Base-by-base conservation (phyloP, 495 filamentous ascomycete genomes). In the Aspergillus wentii region DNA sequence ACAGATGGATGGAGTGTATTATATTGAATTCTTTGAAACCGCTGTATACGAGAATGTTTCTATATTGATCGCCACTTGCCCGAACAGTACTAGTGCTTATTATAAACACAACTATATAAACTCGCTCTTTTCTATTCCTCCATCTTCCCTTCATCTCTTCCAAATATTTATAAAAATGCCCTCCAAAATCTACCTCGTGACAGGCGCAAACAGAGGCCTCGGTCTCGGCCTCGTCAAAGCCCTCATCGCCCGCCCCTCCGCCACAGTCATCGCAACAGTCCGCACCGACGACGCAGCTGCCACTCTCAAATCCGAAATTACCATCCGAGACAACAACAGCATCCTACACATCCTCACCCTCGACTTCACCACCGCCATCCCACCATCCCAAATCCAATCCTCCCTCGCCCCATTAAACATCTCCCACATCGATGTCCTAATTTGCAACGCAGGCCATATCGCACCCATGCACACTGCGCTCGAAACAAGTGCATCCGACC, bases 371-470 rank as follows among this genome's bases (percentile, higher is more conserved):
- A 35, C 47, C 15, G 35, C 16, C 9, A 35, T 23, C 15, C 7
- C 32, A 40, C 63, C 31, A 40, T 51, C 36, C 8, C 15, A 36
- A 21, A 8, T n/a, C 6, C 9, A 48, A n/a, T 6, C 23, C 17
- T 17, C 22, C 21, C 16, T 17, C 1, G 25, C 8, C 26, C 17
- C 20, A 2, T n/a, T 15, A n/a, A n/a, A n/a, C 11, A 52, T 77
- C 46, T 28, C 16, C 14, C 27, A 48, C 7, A 33, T 78, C 14
- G 68, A 78, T 55, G 48, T 71, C 15, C 63, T 77, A 11, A 58
- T 79, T 33, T 65, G 69, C 39, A 78, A 77, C 40, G 73, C 74
- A 1, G 74, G 65, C 9, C 31, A 49, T 11, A 30, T 38, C n/a
- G 39, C 36, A 26, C 38, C 43, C 14, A 33, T 56, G 34, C n/a